Evolutionary conservation across 768 basidiomycete species (phyloP).

Genomic region (Suillus clintonianus): DNA sequence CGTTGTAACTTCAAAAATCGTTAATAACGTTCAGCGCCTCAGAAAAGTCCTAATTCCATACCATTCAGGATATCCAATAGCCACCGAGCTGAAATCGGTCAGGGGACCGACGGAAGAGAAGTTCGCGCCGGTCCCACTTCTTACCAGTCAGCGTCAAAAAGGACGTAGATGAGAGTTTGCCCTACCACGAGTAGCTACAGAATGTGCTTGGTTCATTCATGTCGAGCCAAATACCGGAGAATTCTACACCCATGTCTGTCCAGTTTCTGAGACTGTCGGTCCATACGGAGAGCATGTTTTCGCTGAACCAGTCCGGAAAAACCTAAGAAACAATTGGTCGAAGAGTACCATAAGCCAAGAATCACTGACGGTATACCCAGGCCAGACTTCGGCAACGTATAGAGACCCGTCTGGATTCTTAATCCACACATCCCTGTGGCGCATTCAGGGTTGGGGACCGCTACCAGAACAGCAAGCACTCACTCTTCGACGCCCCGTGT

Average conservation of each 20-base stretch:
- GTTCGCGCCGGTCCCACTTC: conserved; percentile 53
- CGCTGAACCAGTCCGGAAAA: conserved; percentile 64
- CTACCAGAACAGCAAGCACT: conserved; percentile 23
- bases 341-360: not conserved
- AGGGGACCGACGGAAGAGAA: conserved; percentile 60
- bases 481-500: conserved; percentile 57
- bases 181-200: conserved; percentile 59
- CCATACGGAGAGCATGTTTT: conserved; percentile 59
- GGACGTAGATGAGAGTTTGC: not conserved
- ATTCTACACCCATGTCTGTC: conserved; percentile 51
- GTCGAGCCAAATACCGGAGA: conserved; percentile 70
- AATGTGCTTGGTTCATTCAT: conserved; percentile 73
- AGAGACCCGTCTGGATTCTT: conserved; percentile 74
- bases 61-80: conserved; percentile 72
- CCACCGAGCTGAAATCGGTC: conserved; percentile 46
- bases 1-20: conserved; percentile 52
- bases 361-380: conserved; percentile 61
- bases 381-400: conserved; percentile 78
- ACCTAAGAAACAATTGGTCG: conserved; percentile 30
- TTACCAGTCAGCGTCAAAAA: not conserved
- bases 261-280: conserved; percentile 59
- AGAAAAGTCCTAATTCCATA: conserved; percentile 22
- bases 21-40: not conserved
- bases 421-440: conserved; percentile 60
- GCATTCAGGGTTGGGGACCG: not conserved